Base-by-base conservation (phyloP, 345 rosid genomes). In the Firmiana major region DNA sequence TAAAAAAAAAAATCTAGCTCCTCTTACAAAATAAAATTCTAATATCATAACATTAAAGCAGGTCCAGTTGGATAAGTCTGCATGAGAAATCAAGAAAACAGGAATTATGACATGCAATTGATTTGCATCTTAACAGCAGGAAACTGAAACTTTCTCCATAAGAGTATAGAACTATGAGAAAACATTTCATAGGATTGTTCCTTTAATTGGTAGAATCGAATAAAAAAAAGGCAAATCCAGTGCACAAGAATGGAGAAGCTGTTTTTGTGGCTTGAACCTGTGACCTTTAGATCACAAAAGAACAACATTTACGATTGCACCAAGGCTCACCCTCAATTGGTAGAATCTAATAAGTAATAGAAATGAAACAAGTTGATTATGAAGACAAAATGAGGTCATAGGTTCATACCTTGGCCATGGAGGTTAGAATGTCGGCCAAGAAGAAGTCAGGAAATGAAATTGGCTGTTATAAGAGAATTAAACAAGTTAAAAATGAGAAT, bases 401-500 rank as follows among this genome's bases (percentile, higher is more conserved):
- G 68, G 26, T 74, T 54, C 87, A 75, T 85, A 93, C 99, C 99
- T 96, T 93, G 66, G 97, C 89, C 98, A 93, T 93, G 51, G 97
- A 96, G 54, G 99, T 96, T 75, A 93, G 81, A 63, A 96, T 96
- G 88, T 93, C 99, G 38, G 98, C 98, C 89, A 96, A 79, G 72
- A 96, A 96, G 86, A 93, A 96, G 92, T 96, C 98, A 17, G 93
- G 86, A 86, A 96, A 96, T 69, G 97, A 77, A 79, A 96, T 94
- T 81, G 97, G 90, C 99, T 96, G 97, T 72, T 53, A 74, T 62
- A 79, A 45, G 80, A 55, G 51, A 77, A 76, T 80, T 62, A 62
- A 62, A 55, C 46, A 66, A 74, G 38, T 46, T 9, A 28, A 42
- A 69, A n/a, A n/a, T 46, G 26, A 21, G 53, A 77, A 74, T 15